A percentile compares a stretch with the other conserved stretches of the same genome.
phyloP scores from a whole-genome alignment of 164 flowering plant species.

The Platanus orientalis region DNA sequence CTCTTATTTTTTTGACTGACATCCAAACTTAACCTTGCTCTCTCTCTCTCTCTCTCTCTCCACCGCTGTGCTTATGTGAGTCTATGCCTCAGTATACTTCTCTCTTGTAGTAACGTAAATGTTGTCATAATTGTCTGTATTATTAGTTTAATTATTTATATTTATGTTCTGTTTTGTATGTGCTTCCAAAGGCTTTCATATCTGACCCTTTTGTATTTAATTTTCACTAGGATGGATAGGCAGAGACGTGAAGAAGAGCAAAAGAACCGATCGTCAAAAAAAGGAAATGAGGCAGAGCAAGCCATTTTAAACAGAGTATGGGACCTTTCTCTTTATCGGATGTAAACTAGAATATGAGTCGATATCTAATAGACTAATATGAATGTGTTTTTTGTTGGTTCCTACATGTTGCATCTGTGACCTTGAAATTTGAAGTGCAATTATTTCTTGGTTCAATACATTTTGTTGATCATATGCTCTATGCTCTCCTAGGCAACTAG shows the following conservation, averaged over 20 bases:
- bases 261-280: constrained; percentile 68
- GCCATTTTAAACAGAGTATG: constrained; percentile 70
- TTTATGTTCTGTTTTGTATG: neutral
- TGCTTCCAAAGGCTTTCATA: neutral
- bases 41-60: no score
- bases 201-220: constrained; percentile 3
- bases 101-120: no score
- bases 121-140: no score
- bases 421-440: neutral
- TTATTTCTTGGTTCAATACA: neutral
- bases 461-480: neutral
- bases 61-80: no score
- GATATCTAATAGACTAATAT: neutral
- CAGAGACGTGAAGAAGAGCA: constrained; percentile 93
- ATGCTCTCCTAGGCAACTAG: constrained; percentile 66
- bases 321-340: neutral
- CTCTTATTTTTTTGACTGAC: no score
- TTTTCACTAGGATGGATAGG: constrained; percentile 79
- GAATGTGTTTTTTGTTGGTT: neutral
- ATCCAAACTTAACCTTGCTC: no score
- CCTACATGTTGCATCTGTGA: neutral
- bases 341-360: neutral
- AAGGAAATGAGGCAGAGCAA: constrained; percentile 82
- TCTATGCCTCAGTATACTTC: no score
- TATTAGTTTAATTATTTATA: neutral